A percentile compares a stretch with the other conserved stretches of the same genome.
phyloP scores from a whole-genome alignment of 306 rosid species.

The Cucurbita moschata region DNA sequence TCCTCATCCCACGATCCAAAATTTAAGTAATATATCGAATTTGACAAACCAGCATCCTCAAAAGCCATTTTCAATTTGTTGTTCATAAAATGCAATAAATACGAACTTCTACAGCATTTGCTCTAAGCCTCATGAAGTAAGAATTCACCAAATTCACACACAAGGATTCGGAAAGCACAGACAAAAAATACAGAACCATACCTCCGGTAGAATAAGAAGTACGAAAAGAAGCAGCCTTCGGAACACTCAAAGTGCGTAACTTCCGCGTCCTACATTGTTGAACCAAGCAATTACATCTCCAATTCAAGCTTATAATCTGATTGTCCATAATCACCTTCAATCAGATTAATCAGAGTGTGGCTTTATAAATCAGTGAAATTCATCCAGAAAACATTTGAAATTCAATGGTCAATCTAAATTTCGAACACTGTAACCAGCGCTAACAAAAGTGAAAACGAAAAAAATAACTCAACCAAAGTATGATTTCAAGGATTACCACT shows the following conservation, averaged over 20 bases:
- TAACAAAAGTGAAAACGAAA: neutral
- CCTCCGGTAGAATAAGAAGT: constrained; percentile 16
- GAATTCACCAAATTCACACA: neutral
- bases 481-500: neutral
- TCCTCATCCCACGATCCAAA: neutral
- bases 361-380: neutral
- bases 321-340: constrained; percentile 39
- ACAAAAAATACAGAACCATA: neutral
- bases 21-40: neutral
- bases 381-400: neutral
- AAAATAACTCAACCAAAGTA: neutral
- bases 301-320: constrained; percentile 28
- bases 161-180: neutral
- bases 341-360: constrained; percentile 8
- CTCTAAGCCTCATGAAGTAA: neutral
- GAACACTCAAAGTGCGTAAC: neutral
- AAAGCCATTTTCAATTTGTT: neutral
- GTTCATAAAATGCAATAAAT: neutral
- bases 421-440: neutral
- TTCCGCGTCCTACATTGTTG: constrained; percentile 2
- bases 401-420: neutral
- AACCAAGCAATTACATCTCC: constrained; percentile 14
- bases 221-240: neutral
- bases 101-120: neutral
- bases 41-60: neutral